Evolutionary conservation across 805 yeast species (phyloP).

Genomic region (Yarrowia hollandica): DNA sequence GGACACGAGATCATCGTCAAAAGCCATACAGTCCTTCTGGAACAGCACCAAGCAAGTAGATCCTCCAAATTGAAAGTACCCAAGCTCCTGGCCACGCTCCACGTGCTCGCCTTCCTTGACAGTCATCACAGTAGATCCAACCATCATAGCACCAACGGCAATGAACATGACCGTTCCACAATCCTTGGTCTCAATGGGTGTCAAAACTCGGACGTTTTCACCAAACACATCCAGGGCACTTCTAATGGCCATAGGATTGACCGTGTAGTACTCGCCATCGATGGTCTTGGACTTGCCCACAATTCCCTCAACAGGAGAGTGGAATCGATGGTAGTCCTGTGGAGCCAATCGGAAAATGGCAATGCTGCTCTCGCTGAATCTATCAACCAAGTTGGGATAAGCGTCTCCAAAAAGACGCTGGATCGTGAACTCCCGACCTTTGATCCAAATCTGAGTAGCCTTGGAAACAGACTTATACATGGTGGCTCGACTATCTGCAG

Average conservation of each 20-base stretch:
- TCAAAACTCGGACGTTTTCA: conserved; percentile 76
- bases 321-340: conserved; percentile 95
- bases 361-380: conserved; percentile 57
- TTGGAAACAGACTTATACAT: conserved; percentile 57
- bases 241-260: conserved; percentile 95
- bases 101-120: conserved; percentile 60
- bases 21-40: conserved; percentile 45
- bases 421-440: conserved; percentile 74
- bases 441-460: conserved; percentile 85
- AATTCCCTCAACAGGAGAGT: conserved; percentile 76
- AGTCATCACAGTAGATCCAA: conserved; percentile 80
- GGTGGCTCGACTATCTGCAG: conserved; percentile 86
- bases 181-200: conserved; percentile 72
- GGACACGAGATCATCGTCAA: conserved; percentile 70
- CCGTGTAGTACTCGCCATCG: conserved; percentile 92
- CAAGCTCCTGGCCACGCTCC: conserved; percentile 76
- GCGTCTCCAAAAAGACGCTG: conserved; percentile 55
- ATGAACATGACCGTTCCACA: conserved; percentile 78
- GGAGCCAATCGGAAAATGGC: conserved; percentile 91
- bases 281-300: conserved; percentile 67
- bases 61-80: conserved; percentile 96
- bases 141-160: conserved; percentile 98
- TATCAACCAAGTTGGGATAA: conserved; percentile 42
- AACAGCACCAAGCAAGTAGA: conserved; percentile 76
- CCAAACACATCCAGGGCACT: conserved; percentile 89